Evolutionary conservation across 2,329 filamentous ascomycete species (phyloP), one percentile per base, ranked within the genome.

Genomic region (Capronia coronata): DNA sequence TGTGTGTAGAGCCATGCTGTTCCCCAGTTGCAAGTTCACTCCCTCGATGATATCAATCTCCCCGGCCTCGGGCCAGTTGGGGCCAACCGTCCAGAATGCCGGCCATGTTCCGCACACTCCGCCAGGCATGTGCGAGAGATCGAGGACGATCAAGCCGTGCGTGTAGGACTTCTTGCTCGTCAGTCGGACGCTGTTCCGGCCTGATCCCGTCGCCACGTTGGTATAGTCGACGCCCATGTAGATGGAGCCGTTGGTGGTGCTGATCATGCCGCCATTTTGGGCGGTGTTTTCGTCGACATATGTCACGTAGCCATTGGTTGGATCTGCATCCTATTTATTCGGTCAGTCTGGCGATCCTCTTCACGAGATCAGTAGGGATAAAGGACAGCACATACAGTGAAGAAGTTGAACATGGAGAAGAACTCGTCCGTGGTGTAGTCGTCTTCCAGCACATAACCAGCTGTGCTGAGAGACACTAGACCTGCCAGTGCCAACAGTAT

Each of bases 31-130:
- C 18, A 72, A 69, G 69, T 87, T 86, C 59, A 88, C 83, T 30
- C 84, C 85, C 69, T 90, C 86, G 59, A 90, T 79, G 61, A 90
- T 84, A 65, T 91, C 86, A 60, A 91, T 86, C 68, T 90, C 86
- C 40, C 86, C 86, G 6, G 73, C 71, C 35, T 64, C 65, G 1
- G 86, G 86, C 86, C 86, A 90, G 62, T 76, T 67, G n/a, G 75
- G 71, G 13, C 84, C 85, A 27, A 87, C 64, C 40, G 71, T 73
- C 75, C 75, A 78, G 64, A 86, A 66, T 11, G 84, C 81, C 46
- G 85, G 84, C 84, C 85, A 88, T 18, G 79, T 75, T 18, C 85
- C 86, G 57, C 86, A 89, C 43, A 78, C 71, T 1, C 80, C 80
- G 16, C 74, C 75, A 2, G 86, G 84, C 83, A 89, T 88, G 59